phyloP scores from a whole-genome alignment of 192 early-diverging fungal species.

The Jimgerdemannia lactiflua region DNA sequence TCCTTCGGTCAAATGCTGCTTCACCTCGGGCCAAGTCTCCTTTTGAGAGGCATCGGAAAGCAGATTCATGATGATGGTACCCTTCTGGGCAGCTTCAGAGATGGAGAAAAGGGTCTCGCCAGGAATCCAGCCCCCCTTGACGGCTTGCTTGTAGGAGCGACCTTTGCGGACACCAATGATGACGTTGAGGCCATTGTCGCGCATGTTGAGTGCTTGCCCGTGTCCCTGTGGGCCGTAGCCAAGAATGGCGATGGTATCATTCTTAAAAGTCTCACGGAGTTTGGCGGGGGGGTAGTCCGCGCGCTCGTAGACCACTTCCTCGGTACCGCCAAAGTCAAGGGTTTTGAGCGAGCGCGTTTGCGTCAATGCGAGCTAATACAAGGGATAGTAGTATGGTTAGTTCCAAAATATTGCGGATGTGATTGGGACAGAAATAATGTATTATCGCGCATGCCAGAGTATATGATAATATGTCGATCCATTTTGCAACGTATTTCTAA shows the following conservation, averaged over 20 bases:
- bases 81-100: constrained; percentile 87
- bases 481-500: too few relatives aligned
- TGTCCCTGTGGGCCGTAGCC: constrained; percentile 97
- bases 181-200: constrained; percentile 96
- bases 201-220: constrained; percentile 91
- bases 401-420: too few relatives aligned
- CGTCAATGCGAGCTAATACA: neutral
- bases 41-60: constrained; percentile 96
- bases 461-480: too few relatives aligned
- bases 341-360: constrained; percentile 85
- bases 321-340: constrained; percentile 90
- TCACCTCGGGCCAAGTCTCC: constrained; percentile 84
- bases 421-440: too few relatives aligned
- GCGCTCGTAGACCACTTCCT: constrained; percentile 93
- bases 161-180: constrained; percentile 92
- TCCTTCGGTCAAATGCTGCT: constrained; percentile 88
- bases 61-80: constrained; percentile 91
- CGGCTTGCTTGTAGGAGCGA: constrained; percentile 87
- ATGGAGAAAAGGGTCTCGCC: constrained; percentile 95
- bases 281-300: constrained; percentile 92
- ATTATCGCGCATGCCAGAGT: too few relatives aligned
- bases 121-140: constrained; percentile 93
- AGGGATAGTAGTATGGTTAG: too few relatives aligned
- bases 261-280: constrained; percentile 85
- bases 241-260: constrained; percentile 85